phyloP scores from a whole-genome alignment of 352 stramenopile species.

The Peronospora belbahrii region DNA sequence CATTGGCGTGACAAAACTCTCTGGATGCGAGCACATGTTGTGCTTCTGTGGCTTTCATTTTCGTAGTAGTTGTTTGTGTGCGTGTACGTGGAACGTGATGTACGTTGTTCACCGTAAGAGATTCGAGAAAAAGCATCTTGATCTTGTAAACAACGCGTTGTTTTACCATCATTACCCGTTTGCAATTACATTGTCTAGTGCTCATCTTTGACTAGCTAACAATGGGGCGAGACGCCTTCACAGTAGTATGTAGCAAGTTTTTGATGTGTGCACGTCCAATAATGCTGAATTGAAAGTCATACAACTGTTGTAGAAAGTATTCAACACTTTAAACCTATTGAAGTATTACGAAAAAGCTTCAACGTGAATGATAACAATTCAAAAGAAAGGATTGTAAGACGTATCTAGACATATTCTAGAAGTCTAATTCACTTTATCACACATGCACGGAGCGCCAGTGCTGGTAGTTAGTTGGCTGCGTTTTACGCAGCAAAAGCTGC shows the following conservation, averaged over 20 bases:
- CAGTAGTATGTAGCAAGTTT: no score
- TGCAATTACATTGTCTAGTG: neutral
- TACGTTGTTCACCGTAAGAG: conserved; percentile 1
- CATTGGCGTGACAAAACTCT: conserved; percentile 38
- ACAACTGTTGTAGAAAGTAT: neutral
- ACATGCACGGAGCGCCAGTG: conserved; percentile 5
- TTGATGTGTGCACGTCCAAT: no score
- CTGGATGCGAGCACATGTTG: conserved; percentile 35
- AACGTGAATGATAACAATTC: conserved; percentile 8
- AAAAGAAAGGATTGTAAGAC: conserved; percentile 18
- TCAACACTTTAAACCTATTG: conserved; percentile 2
- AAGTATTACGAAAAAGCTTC: conserved; percentile 8
- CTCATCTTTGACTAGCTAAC: neutral
- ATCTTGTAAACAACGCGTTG: conserved; percentile 20
- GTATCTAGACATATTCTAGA: conserved; percentile 13
- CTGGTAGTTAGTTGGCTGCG: conserved; percentile 31
- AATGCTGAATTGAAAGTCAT: no score
- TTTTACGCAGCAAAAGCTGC: conserved; percentile 13
- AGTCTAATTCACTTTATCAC: neutral
- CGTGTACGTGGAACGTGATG: neutral
- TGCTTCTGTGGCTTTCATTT: conserved; percentile 25
- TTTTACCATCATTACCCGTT: conserved; percentile 1
- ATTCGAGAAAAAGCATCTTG: conserved; percentile 5
- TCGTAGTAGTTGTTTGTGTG: neutral
- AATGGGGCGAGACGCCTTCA: no score